phyloP scores from a whole-genome alignment of 73 alveolate species.

The Tetrahymena elliotti region DNA sequence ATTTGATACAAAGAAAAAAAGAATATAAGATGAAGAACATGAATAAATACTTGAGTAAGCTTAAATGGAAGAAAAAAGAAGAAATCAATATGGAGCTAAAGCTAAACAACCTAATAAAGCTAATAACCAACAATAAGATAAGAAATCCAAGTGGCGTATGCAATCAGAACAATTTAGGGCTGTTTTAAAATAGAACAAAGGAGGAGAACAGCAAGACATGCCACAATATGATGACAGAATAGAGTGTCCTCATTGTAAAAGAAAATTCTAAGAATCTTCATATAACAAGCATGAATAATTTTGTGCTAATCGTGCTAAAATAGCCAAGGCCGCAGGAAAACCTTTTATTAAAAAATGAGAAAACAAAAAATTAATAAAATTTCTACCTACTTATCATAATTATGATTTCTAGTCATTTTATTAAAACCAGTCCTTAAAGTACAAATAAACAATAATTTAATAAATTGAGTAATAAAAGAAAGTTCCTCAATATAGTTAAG shows the following conservation, averaged over 20 bases:
- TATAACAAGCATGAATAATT: slow-evolving; percentile 24
- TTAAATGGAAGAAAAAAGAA: background rate
- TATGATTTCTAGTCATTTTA: too few species aligned
- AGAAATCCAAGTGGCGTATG: slow-evolving; percentile 34
- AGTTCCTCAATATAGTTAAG: too few species aligned
- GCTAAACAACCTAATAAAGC: background rate
- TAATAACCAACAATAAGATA: background rate
- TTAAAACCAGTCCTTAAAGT: too few species aligned
- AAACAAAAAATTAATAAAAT: background rate
- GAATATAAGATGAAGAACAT: slow-evolving; percentile 28
- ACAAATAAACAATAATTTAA: too few species aligned
- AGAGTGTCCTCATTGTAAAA: slow-evolving; percentile 36
- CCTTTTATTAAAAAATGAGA: background rate
- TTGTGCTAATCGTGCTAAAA: slow-evolving; percentile 26
- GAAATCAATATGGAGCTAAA: slow-evolving; percentile 2
- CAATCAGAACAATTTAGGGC: slow-evolving; percentile 40
- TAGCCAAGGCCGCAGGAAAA: background rate
- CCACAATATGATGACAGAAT: slow-evolving; percentile 22
- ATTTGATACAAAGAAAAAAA: slow-evolving; percentile 23
- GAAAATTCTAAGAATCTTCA: slow-evolving; percentile 35
- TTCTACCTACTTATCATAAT: too few species aligned
- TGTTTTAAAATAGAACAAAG: slow-evolving; percentile 11
- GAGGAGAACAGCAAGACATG: background rate
- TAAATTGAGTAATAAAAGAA: too few species aligned
- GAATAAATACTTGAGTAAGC: slow-evolving; percentile 5